These are phyloP conservation scores for Triangularia verruculosa DNA, from an alignment of 2,329 filamentous ascomycete species.

Conservation along the genomic window DNA sequence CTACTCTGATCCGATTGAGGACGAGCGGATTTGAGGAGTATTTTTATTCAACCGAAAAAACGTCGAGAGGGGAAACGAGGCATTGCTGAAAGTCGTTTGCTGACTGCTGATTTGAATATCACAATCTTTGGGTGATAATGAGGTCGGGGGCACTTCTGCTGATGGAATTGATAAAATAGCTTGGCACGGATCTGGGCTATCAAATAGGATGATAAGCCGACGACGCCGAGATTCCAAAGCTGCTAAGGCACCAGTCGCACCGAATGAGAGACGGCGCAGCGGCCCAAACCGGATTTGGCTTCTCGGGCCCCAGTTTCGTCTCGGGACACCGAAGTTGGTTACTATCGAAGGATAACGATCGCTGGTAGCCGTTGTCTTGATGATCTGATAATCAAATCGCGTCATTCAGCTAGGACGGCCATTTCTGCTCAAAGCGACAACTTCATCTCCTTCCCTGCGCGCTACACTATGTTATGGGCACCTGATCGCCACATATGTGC, in stretches of 20 bases:
- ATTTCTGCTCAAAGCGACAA: not conserved
- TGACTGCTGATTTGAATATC: not conserved
- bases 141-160: not conserved
- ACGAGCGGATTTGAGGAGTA: not conserved
- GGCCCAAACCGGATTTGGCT: not conserved
- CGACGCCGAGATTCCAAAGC: not conserved
- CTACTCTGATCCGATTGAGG: not conserved
- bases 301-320: slow-evolving; percentile 1
- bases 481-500: not conserved
- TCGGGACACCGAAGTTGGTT: slow-evolving; percentile 1
- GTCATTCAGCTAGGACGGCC: not conserved
- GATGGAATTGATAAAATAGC: slow-evolving; percentile 28
- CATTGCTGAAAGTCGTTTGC: not conserved
- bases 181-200: slow-evolving; percentile 19
- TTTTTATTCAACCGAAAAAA: slow-evolving; percentile 6
- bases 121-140: not conserved
- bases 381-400: slow-evolving; percentile 10
- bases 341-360: not conserved
- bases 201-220: slow-evolving; percentile 20
- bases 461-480: not conserved
- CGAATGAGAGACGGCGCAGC: slow-evolving; percentile 9
- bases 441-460: not conserved
- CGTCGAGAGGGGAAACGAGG: not conserved
- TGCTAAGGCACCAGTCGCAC: slow-evolving; percentile 1
- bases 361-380: slow-evolving; percentile 1